Base-by-base conservation (phyloP, 371 early-diverging fungal genomes). In the Vairimorpha necatrix region DNA sequence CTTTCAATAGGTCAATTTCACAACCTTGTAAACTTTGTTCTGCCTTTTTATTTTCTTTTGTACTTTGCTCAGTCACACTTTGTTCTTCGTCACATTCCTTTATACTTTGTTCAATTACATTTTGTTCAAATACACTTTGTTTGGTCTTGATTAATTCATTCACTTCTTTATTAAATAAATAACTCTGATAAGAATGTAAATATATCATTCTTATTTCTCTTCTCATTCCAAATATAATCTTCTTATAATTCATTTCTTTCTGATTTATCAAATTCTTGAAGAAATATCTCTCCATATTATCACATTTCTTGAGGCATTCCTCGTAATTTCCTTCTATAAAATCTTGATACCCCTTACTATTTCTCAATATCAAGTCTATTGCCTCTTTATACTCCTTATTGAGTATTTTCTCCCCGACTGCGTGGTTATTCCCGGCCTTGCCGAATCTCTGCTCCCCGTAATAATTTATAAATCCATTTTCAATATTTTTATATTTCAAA, bases 371-470 rank as follows among this genome's bases (percentile, higher is more conserved):
- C 16, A 63, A 11, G 13, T 75, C 68, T 1, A 83, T 0, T 11
- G 83, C 85, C 30, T 80, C 71, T 48, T 80, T 58, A 89, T 89
- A 95, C 9, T 93, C 80, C 20, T 86, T 88, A 50, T 89, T 84
- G 46, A 96, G 83, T 74, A 94, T 86, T 0, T 88, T 87, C 6
- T 89, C 82, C 1, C 99, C 99, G 26, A 94, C 86, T 14, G 87
- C 86, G 79, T 94, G 92, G 2, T 96, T 94, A 18, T 89, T 87
- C 36, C 92, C 87, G 2, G 87, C 82, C 6, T 92, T 92, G 24
- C 99, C 99, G 83, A 98, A 98, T 39, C 99, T 87, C 84, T 98
- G 99, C 90, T 92, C 91, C 22, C 95, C 99, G 85, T 89, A 98
- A 86, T 96, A 98, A 84, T 98, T 98, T 78, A 95, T 87, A 80